Conservation (phyloP, 1,284 basidiomycete species). For the Cryptococcus amylolentus region DNA sequence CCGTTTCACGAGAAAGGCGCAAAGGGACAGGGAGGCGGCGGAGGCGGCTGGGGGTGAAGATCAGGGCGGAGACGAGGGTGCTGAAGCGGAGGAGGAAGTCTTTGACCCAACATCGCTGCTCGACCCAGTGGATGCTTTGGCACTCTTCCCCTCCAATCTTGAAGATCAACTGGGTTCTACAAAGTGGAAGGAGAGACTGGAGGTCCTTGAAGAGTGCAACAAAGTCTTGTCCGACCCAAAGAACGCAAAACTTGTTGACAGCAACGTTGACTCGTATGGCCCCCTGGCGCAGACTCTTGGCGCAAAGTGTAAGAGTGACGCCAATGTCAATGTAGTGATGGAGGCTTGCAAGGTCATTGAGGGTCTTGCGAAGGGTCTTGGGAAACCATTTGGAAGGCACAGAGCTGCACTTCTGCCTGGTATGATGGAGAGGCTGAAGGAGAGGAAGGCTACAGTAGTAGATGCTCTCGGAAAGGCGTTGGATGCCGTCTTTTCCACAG, state of each 20-base stretch:
- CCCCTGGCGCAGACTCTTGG: constrained; percentile 61
- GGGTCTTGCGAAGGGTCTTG: constrained; percentile 77
- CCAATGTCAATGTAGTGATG: constrained; percentile 94
- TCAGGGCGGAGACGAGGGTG: constrained; percentile 26
- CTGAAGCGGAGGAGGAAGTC: constrained; percentile 45
- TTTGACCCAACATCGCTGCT: constrained; percentile 75
- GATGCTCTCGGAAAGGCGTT: constrained; percentile 84
- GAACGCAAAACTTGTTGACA: constrained; percentile 74
- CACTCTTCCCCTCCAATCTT: constrained; percentile 71
- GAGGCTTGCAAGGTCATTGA: constrained; percentile 82
- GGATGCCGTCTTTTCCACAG: constrained; percentile 83
- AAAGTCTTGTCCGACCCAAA: constrained; percentile 62
- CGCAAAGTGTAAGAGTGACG: constrained; percentile 77
- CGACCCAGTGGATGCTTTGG: constrained; percentile 75
- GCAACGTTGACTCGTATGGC: constrained; percentile 53
- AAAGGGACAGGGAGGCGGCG: constrained; percentile 66
- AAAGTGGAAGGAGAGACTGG: constrained; percentile 98
- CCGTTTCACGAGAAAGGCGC: constrained; percentile 72
- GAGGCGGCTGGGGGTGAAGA: constrained; percentile 50
- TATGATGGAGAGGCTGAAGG: constrained; percentile 89
- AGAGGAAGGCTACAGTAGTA: constrained; percentile 84
- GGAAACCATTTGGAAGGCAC: constrained; percentile 69
- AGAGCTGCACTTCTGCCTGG: constrained; percentile 70
- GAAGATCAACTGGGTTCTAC: constrained; percentile 73
- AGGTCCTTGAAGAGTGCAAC: constrained; percentile 79